phyloP scores from a whole-genome alignment of 805 yeast genomes.

The Starmerella etchellsii region DNA sequence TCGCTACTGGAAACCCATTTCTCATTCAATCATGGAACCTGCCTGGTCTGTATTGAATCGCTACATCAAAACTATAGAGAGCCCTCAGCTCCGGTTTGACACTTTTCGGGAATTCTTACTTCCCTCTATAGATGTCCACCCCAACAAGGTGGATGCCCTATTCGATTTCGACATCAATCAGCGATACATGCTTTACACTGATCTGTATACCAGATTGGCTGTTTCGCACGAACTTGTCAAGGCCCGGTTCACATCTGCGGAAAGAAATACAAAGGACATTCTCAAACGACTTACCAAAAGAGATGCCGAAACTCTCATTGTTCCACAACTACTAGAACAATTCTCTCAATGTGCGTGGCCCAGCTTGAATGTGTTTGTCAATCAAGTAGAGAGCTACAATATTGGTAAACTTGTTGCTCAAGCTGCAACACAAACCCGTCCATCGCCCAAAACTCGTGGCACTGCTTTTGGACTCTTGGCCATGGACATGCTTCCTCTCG shows the following conservation, averaged over 20 bases:
- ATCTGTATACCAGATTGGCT: conserved; percentile 9
- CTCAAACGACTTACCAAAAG: conserved; percentile 14
- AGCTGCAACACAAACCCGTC: not conserved
- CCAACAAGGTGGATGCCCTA: not conserved
- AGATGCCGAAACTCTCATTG: conserved; percentile 11
- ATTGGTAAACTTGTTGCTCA: conserved; percentile 16
- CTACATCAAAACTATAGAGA: not conserved
- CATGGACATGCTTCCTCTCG: conserved; percentile 17
- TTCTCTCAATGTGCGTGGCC: conserved; percentile 16
- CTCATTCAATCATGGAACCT: conserved; percentile 5
- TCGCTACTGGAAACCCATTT: not conserved
- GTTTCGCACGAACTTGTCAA: conserved; percentile 9
- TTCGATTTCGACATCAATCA: not conserved
- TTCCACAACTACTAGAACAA: conserved; percentile 12
- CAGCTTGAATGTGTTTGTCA: conserved; percentile 12
- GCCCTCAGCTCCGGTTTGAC: not conserved
- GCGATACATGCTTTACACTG: conserved; percentile 13
- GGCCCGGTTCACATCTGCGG: conserved; percentile 11
- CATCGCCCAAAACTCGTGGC: not conserved
- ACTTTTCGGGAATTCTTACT: conserved; percentile 12
- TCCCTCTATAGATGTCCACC: conserved; percentile 14
- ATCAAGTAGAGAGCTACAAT: conserved; percentile 19
- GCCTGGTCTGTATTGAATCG: conserved; percentile 3
- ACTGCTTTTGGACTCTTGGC: conserved; percentile 7
- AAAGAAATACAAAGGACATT: conserved; percentile 14